Evolutionary conservation across 1,139 yeast species (phyloP).

Genomic region (Pichia sp.): DNA sequence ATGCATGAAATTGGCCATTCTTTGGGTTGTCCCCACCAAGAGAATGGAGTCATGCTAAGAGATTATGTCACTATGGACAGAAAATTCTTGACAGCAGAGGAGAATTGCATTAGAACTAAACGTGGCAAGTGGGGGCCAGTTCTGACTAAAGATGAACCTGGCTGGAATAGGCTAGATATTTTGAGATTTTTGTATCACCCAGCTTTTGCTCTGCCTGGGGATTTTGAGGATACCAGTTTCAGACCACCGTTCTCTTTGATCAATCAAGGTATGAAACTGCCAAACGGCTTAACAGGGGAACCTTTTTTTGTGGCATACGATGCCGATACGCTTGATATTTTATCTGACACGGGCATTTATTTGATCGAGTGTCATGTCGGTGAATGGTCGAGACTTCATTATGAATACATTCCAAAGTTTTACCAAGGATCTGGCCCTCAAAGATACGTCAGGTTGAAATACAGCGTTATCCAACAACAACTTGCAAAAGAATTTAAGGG

Average conservation of each 20-base stretch:
- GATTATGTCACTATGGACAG: slow-evolving; percentile 81
- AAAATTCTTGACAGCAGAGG: slow-evolving; percentile 73
- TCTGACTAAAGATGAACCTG: slow-evolving; percentile 64
- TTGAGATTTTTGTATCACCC: slow-evolving; percentile 78
- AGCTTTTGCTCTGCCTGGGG: slow-evolving; percentile 68
- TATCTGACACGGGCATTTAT: slow-evolving; percentile 63
- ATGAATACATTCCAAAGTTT: slow-evolving; percentile 55
- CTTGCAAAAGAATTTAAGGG: slow-evolving; percentile 41
- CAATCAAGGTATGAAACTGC: slow-evolving; percentile 31
- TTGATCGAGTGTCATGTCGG: slow-evolving; percentile 62
- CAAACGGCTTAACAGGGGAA: slow-evolving; percentile 18
- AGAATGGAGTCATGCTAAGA: slow-evolving; percentile 82
- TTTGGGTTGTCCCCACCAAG: slow-evolving; percentile 90
- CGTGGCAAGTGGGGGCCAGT: slow-evolving; percentile 47
- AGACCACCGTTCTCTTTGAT: slow-evolving; percentile 22
- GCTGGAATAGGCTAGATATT: slow-evolving; percentile 82
- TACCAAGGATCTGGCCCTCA: slow-evolving; percentile 61
- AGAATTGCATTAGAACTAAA: slow-evolving; percentile 51
- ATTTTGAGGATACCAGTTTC: slow-evolving; percentile 36
- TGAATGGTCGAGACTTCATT: slow-evolving; percentile 60
- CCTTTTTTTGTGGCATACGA: slow-evolving; percentile 33
- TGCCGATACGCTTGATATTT: slow-evolving; percentile 45
- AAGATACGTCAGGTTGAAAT: slow-evolving; percentile 46
- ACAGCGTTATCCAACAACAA: slow-evolving; percentile 41
- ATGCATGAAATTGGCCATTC: slow-evolving; percentile 94